Evolutionary conservation across 306 rosid genomes (phyloP).

Genomic region (Castanea crenata): DNA sequence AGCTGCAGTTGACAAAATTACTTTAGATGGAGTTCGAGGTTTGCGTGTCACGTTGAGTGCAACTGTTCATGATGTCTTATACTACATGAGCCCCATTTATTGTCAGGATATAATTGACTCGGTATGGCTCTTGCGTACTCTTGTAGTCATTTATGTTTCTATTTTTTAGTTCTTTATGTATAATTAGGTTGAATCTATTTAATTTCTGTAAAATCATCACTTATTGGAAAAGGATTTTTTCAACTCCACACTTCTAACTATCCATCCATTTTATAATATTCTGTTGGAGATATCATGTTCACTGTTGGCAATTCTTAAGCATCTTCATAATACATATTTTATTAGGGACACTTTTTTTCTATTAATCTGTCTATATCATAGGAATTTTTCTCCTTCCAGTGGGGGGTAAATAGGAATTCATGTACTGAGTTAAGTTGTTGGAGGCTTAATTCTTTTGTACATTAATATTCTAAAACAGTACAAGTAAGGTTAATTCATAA

Average conservation of each 20-base stretch:
- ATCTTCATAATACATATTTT: neutral
- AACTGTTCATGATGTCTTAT: slow-evolving; percentile 93
- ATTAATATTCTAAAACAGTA: neutral
- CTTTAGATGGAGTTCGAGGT: slow-evolving; percentile 95
- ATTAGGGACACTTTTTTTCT: too few relatives aligned
- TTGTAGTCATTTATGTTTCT: slow-evolving; percentile 2
- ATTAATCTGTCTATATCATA: neutral
- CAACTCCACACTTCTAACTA: neutral
- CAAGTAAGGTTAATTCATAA: too few relatives aligned
- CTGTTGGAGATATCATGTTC: neutral
- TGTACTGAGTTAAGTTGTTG: neutral
- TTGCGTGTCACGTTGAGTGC: slow-evolving; percentile 92
- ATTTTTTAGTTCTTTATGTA: neutral
- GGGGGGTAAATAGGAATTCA: neutral
- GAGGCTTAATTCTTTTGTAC: neutral
- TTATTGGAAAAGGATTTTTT: neutral
- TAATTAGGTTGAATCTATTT: neutral
- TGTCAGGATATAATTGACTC: slow-evolving; percentile 91
- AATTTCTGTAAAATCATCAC: neutral
- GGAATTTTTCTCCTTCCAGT: neutral
- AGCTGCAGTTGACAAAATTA: slow-evolving; percentile 81
- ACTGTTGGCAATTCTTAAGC: neutral
- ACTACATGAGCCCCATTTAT: slow-evolving; percentile 99
- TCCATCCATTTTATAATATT: neutral
- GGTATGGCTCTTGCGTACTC: slow-evolving; percentile 44